phyloP scores from a whole-genome alignment of 176 grass and related monocot species.

The Oropetium thomaeum region DNA sequence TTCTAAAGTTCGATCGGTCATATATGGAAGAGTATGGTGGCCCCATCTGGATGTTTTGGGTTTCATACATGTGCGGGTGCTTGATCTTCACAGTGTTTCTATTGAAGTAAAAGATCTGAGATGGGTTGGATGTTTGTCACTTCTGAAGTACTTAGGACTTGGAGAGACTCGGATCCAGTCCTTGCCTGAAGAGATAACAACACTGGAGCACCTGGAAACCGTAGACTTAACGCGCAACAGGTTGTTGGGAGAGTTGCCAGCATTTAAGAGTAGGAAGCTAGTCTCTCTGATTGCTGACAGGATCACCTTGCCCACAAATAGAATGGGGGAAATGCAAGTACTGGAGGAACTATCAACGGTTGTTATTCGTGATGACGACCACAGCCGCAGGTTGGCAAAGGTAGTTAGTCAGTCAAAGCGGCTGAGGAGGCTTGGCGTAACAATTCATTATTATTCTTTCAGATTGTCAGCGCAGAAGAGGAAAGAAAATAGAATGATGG shows the following conservation, averaged over 20 bases:
- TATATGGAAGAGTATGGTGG: too few species aligned
- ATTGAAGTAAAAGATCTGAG: not conserved
- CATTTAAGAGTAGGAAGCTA: not conserved
- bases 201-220: slow-evolving; percentile 17
- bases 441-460: not conserved
- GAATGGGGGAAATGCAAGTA: not conserved
- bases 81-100: too few species aligned
- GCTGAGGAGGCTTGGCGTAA: not conserved
- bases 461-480: not conserved
- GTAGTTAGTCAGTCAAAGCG: not conserved
- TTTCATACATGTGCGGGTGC: not conserved
- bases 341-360: slow-evolving; percentile 6
- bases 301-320: not conserved
- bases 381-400: not conserved
- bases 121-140: not conserved
- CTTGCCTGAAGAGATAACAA: not conserved
- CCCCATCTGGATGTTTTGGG: too few species aligned
- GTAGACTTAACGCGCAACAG: not conserved
- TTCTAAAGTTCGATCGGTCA: not conserved
- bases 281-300: not conserved
- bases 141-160: slow-evolving; percentile 19
- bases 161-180: not conserved
- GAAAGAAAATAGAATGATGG: not conserved
- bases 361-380: too few species aligned
- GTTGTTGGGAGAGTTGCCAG: not conserved